phyloP scores from a whole-genome alignment of 2,329 filamentous ascomycete species.

The Colletotrichum musae region DNA sequence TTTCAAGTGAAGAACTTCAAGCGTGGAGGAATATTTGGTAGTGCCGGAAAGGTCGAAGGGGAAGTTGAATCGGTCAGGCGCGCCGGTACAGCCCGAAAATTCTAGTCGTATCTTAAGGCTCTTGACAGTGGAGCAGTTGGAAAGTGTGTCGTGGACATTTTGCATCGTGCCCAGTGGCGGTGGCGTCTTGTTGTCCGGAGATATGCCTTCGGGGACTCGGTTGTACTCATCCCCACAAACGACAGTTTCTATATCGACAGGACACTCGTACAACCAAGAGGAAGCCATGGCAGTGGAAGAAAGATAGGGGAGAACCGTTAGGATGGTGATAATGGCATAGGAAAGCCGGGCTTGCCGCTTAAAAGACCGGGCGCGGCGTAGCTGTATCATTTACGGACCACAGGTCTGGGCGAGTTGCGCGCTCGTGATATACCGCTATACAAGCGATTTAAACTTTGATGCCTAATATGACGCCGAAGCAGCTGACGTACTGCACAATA shows the following conservation, averaged over 20 bases:
- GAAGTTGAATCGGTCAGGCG: not conserved
- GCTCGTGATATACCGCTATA: no score
- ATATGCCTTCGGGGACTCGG: not conserved
- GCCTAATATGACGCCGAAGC: no score
- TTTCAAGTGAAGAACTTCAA: conserved; percentile 2
- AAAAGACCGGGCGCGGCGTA: no score
- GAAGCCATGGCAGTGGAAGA: not conserved
- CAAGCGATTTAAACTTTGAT: no score
- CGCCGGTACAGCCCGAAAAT: not conserved
- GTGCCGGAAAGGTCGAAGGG: not conserved
- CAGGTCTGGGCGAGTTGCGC: no score
- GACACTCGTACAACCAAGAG: not conserved
- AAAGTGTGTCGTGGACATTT: not conserved
- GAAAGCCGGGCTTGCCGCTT: no score
- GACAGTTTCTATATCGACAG: not conserved
- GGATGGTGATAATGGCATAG: no score
- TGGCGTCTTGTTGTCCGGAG: not conserved
- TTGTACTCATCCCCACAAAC: not conserved
- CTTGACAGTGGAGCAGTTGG: not conserved
- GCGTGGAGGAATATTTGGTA: conserved; percentile 1
- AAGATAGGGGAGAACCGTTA: no score
- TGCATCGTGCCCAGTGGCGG: not conserved
- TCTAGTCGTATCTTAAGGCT: conserved; percentile 9
- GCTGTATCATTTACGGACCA: no score
- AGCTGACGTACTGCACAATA: no score